These are phyloP conservation scores for Helotiales sp. DNA, from an alignment of 2,329 filamentous ascomycete genomes.

Conservation along the genomic window DNA sequence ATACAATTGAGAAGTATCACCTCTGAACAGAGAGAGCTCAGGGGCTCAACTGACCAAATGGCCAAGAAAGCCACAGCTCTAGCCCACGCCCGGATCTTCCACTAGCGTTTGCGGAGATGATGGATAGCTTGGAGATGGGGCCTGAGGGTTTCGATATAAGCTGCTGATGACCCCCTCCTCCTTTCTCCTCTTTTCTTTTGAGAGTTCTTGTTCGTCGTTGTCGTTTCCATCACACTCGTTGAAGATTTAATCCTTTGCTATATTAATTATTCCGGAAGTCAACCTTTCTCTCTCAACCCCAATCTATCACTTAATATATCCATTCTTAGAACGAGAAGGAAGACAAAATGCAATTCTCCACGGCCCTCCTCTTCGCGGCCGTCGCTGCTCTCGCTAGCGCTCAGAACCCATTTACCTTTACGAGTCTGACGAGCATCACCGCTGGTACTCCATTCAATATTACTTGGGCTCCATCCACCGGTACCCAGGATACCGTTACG, in stretches of 20 bases:
- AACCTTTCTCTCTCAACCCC: not conserved
- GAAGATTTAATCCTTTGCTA: not conserved
- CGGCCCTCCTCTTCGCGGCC: slow-evolving; percentile 20
- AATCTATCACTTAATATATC: not conserved
- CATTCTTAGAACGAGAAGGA: not conserved
- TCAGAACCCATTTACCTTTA: slow-evolving; percentile 38
- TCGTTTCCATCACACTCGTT: not conserved
- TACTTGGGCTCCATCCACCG: slow-evolving; percentile 36
- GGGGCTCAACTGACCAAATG: not conserved
- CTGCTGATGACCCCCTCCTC: not conserved
- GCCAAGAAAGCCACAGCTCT: not conserved
- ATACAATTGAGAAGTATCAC: no score
- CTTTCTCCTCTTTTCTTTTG: not conserved
- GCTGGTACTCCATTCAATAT: slow-evolving; percentile 37
- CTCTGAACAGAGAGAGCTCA: no score
- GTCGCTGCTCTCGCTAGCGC: slow-evolving; percentile 25
- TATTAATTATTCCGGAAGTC: not conserved
- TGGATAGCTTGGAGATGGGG: not conserved
- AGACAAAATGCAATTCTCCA: slow-evolving; percentile 36
- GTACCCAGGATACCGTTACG: slow-evolving; percentile 28
- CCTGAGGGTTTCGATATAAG: not conserved
- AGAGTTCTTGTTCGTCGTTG: not conserved
- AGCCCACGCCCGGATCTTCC: not conserved
- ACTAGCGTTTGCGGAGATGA: not conserved
- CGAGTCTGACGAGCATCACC: slow-evolving; percentile 26